These are phyloP conservation scores for Parathielavia appendiculata DNA, from an alignment of 495 filamentous ascomycete genomes.

Conservation along the genomic window DNA sequence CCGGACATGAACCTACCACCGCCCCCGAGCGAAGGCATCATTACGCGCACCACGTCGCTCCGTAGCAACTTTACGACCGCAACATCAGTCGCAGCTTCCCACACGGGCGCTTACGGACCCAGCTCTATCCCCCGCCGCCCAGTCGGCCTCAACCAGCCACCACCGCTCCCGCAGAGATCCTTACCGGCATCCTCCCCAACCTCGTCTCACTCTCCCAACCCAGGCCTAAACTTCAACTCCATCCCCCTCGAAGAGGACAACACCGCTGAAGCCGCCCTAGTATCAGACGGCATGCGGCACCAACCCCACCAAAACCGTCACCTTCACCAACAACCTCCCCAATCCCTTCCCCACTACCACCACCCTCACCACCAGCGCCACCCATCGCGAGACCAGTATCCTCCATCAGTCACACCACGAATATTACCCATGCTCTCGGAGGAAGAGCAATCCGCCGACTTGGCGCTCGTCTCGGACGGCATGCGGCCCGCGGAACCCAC, in stretches of 20 bases:
- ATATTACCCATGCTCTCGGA: slow-evolving; percentile 27
- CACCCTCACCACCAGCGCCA: slow-evolving; percentile 10
- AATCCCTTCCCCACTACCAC: too few relatives aligned
- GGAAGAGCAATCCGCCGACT: slow-evolving; percentile 25
- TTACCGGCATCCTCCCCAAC: not conserved
- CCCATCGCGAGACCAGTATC: slow-evolving; percentile 1
- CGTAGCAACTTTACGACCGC: slow-evolving; percentile 28
- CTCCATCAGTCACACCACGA: not conserved
- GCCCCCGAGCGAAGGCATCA: slow-evolving; percentile 32
- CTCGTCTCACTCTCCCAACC: not conserved
- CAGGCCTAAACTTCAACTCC: slow-evolving; percentile 5
- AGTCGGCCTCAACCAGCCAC: not conserved
- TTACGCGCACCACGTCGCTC: slow-evolving; percentile 32
- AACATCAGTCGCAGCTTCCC: slow-evolving; percentile 11
- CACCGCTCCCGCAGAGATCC: slow-evolving; percentile 10
- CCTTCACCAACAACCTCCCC: not conserved
- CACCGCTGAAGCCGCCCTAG: slow-evolving; percentile 23
- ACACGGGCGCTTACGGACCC: slow-evolving; percentile 1
- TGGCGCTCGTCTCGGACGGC: slow-evolving; percentile 37
- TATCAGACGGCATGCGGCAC: slow-evolving; percentile 28
- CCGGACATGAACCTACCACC: slow-evolving; percentile 1
- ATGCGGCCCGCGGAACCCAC: slow-evolving; percentile 23
- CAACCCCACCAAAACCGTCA: not conserved
- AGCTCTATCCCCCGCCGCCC: slow-evolving; percentile 13
- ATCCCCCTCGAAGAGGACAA: slow-evolving; percentile 26